Conservation (phyloP, 441 rosid genomes). For the Metrosideros polymorpha region DNA sequence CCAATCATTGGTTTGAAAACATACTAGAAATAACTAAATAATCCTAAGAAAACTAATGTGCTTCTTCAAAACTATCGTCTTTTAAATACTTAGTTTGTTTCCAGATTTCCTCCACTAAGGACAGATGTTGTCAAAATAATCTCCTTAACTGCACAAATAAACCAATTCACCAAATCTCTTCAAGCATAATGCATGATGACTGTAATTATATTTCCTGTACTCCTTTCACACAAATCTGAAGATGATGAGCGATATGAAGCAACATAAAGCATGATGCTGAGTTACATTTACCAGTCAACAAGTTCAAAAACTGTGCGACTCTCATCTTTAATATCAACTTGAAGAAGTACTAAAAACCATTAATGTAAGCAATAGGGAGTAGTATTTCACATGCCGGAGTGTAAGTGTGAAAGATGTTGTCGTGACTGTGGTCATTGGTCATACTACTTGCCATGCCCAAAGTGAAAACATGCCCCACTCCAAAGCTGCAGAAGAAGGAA, state of each 20-base stretch:
- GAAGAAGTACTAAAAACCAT: not conserved
- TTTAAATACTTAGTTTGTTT: not conserved
- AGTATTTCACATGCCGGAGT: not conserved
- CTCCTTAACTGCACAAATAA: not conserved
- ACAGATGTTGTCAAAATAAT: not conserved
- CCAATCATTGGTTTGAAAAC: not conserved
- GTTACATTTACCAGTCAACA: not conserved
- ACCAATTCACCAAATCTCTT: not conserved
- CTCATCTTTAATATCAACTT: not conserved
- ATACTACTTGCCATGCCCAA: not conserved
- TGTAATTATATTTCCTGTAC: not conserved
- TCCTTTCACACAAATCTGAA: not conserved
- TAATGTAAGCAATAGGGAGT: not conserved
- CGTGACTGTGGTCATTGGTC: not conserved
- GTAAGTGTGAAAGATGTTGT: not conserved
- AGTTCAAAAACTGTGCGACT: not conserved
- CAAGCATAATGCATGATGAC: not conserved
- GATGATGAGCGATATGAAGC: not conserved
- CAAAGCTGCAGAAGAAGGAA: not conserved
- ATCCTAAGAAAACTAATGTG: not conserved
- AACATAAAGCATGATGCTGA: not conserved
- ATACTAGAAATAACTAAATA: not conserved
- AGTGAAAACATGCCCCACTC: not conserved
- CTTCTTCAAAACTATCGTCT: not conserved
- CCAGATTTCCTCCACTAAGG: not conserved